A percentile compares a stretch with the other conserved stretches of the same genome.
Conservation (phyloP, 1,284 basidiomycete genomes). For the Trametes sp. region DNA sequence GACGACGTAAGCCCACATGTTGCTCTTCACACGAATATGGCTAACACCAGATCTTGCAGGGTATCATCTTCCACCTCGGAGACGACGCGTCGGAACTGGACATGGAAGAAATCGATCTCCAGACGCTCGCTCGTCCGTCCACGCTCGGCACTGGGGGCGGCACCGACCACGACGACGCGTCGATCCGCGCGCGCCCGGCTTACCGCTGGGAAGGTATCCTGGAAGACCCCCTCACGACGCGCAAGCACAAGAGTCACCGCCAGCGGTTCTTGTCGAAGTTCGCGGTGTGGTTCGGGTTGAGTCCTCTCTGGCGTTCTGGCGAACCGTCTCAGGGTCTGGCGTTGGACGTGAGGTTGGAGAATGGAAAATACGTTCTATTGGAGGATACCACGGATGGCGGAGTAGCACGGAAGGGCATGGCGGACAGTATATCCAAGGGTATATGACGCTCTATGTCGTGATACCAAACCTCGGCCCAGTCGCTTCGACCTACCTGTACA, state of each 20-base stretch:
- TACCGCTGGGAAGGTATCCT: slow-evolving; percentile 81
- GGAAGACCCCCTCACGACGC: slow-evolving; percentile 54
- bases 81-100: slow-evolving; percentile 58
- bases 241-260: slow-evolving; percentile 45
- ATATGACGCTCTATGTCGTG: slow-evolving; percentile 12
- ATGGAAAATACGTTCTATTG: slow-evolving; percentile 63
- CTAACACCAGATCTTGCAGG: slow-evolving; percentile 45
- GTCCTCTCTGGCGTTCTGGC: slow-evolving; percentile 64
- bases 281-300: slow-evolving; percentile 71
- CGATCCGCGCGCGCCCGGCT: slow-evolving; percentile 63
- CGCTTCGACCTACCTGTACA: slow-evolving; percentile 16
- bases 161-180: slow-evolving; percentile 72
- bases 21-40: background rate
- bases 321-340: slow-evolving; percentile 60
- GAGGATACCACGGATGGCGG: slow-evolving; percentile 23
- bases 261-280: slow-evolving; percentile 59
- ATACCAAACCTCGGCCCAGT: background rate
- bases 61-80: slow-evolving; percentile 68
- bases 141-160: slow-evolving; percentile 74
- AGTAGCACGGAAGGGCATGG: background rate
- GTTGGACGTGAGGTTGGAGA: slow-evolving; percentile 62
- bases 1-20: slow-evolving; percentile 48
- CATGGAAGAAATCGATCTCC: slow-evolving; percentile 65
- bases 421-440: slow-evolving; percentile 7
- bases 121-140: slow-evolving; percentile 58